Percentiles rank a stretch among this genome's conserved stretches.
These are phyloP conservation scores for Agrocybe chaxingu DNA, from an alignment of 768 basidiomycete species.

Conservation along the genomic window DNA sequence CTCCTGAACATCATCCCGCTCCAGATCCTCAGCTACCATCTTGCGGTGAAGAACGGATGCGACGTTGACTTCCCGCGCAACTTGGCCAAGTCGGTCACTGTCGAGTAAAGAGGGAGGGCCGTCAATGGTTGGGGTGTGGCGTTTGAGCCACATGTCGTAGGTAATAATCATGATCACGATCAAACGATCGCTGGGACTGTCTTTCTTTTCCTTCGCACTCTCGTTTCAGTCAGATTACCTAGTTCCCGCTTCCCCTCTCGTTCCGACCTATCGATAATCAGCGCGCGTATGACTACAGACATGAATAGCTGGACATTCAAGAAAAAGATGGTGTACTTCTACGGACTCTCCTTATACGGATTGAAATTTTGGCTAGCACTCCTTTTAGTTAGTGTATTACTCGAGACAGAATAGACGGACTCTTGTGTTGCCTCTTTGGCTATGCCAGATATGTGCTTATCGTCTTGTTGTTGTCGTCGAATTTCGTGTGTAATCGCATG, in stretches of 20 bases:
- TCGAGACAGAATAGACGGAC: not conserved
- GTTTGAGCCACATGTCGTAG: too few relatives aligned
- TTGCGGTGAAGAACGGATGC: slow-evolving; percentile 92
- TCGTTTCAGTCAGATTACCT: not conserved
- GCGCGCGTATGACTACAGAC: slow-evolving; percentile 8
- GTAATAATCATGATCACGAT: not conserved
- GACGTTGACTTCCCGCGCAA: slow-evolving; percentile 99
- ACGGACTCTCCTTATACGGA: slow-evolving; percentile 13
- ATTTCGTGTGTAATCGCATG: too few relatives aligned
- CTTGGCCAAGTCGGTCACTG: slow-evolving; percentile 81
- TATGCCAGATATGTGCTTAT: too few relatives aligned
- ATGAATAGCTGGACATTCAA: slow-evolving; percentile 5
- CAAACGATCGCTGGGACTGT: slow-evolving; percentile 3
- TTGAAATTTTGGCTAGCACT: not conserved
- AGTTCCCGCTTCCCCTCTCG: not conserved
- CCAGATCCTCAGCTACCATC: slow-evolving; percentile 93
- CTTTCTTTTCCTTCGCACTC: slow-evolving; percentile 6
- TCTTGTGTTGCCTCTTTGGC: not conserved
- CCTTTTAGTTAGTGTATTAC: too few relatives aligned
- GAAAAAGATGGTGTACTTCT: slow-evolving; percentile 27
- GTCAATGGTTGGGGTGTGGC: not conserved
- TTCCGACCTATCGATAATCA: not conserved
- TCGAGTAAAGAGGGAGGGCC: slow-evolving; percentile 46
- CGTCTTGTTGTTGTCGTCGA: too few relatives aligned
- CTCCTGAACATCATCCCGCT: slow-evolving; percentile 95